Conservation (phyloP, 2,329 filamentous ascomycete species). For the Sclerotinia sclerotiorum region DNA sequence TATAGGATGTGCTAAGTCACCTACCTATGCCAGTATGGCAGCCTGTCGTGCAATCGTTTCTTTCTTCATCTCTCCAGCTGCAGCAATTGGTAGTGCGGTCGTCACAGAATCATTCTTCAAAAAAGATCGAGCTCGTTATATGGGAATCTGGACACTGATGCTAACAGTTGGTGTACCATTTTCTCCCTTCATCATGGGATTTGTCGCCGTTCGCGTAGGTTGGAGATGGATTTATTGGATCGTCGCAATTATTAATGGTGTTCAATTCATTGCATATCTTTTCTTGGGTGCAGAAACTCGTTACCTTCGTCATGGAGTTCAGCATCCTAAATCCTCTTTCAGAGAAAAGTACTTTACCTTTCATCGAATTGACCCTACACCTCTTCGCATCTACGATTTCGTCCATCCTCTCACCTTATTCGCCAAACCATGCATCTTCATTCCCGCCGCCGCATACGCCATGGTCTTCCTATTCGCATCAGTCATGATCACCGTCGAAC, state of each 20-base stretch:
- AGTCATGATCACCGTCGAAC: constrained; percentile 56
- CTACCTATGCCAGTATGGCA: constrained; percentile 49
- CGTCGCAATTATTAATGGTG: constrained; percentile 55
- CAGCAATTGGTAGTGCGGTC: constrained; percentile 52
- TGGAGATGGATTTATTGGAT: constrained; percentile 36
- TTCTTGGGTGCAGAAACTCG: constrained; percentile 57
- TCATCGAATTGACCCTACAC: constrained; percentile 53
- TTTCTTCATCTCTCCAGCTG: constrained; percentile 55
- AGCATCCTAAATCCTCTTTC: constrained; percentile 32
- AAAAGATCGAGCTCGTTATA: constrained; percentile 51
- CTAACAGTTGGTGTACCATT: constrained; percentile 26
- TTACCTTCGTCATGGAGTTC: constrained; percentile 44
- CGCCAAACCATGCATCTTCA: constrained; percentile 48
- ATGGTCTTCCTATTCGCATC: constrained; percentile 58
- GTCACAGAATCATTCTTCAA: constrained; percentile 58
- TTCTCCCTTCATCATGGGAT: constrained; percentile 40
- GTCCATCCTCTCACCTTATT: constrained; percentile 49
- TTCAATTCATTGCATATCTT: constrained; percentile 56
- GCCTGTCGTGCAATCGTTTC: constrained; percentile 49
- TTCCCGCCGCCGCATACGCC: constrained; percentile 54
- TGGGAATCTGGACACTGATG: constrained; percentile 53
- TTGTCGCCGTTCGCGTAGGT: constrained; percentile 41
- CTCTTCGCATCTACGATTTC: constrained; percentile 51
- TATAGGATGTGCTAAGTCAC: constrained; percentile 51
- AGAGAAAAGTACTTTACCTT: constrained; percentile 43